Evolutionary conservation across 345 rosid genomes (phyloP), one percentile per base, ranked within the genome.

Genomic region (Linum usitatissimum): DNA sequence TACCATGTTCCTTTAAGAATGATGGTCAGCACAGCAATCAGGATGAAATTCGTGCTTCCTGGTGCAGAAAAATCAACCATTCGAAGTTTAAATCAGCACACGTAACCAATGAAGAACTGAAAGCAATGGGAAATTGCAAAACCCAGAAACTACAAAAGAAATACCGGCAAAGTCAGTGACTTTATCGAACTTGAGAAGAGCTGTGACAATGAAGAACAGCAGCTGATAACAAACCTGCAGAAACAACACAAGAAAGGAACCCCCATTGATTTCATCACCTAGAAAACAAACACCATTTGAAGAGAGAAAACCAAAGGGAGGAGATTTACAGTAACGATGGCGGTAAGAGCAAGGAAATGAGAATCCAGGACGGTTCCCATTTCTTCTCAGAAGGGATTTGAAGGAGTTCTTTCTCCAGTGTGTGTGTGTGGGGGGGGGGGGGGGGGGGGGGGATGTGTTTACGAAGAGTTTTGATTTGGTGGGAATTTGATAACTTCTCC

Each of bases 101-200:
- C 28, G 28, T 23, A 23, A 23, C 28, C 28, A 23, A 23, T 23
- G 28, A 23, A 23, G 28, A 23, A 23, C 2, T 23, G 28, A 23
- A 23, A 23, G 28, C 38, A 34, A 34, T n/a, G 5, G 68, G 40
- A 14, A 63, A 18, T 19, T 13, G 6, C 21, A 12, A 59, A 68
- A 18, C 6, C 17, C n/a, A 38, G 57, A 18, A 31, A 9, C 38
- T 18, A 31, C 36, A n/a, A 5, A 8, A 40, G 2, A 34, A 38
- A 17, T 83, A 89, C 98, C 96, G 2, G 95, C 96, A 74, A 92
- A 87, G 80, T 88, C 98, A 19, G 93, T 92, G 79, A 89, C 89
- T 83, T 89, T 85, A 76, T 92, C 93, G 65, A 84, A 73, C 77
- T 84, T 89, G 77, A 84, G 86, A 68, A 85, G 78, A 68, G 91